phyloP scores from a whole-genome alignment of 129 eudicot genomes.

The Tagetes erecta region DNA sequence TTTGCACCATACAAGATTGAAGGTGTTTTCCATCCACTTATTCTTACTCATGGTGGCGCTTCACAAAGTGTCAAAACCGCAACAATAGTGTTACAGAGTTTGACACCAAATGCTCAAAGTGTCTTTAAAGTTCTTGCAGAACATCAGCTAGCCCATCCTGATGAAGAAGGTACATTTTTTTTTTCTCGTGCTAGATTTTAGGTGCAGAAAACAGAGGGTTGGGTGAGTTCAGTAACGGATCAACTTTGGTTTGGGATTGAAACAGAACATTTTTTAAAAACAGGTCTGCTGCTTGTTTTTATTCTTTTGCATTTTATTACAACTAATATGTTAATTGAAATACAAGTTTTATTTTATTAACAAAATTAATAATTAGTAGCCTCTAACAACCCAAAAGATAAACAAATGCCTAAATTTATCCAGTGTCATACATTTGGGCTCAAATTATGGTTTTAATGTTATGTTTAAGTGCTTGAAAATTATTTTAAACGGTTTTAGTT shows the following conservation, averaged over 20 bases:
- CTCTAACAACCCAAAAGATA: neutral
- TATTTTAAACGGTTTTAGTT: neutral
- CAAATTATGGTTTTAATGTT: neutral
- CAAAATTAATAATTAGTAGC: neutral
- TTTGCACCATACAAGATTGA: slow-evolving; percentile 88
- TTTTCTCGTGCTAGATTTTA: slow-evolving; percentile 5
- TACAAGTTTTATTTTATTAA: neutral
- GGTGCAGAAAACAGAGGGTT: neutral
- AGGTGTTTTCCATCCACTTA: slow-evolving; percentile 74
- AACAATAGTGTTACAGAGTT: slow-evolving; percentile 83
- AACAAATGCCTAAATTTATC: neutral
- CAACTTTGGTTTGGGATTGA: neutral
- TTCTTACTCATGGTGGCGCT: slow-evolving; percentile 77
- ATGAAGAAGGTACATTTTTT: slow-evolving; percentile 71
- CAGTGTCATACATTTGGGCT: neutral
- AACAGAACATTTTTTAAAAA: neutral
- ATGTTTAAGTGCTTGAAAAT: neutral
- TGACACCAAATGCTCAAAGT: slow-evolving; percentile 96
- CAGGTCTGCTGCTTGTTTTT: neutral
- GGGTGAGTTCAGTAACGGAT: neutral
- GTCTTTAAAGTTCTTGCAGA: slow-evolving; percentile 91
- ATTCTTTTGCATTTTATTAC: neutral
- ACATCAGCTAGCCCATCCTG: slow-evolving; percentile 84
- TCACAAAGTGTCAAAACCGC: slow-evolving; percentile 89
- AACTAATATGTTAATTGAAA: neutral